Percentiles rank a stretch among this genome's conserved stretches.
Conservation (phyloP, 805 yeast species). For the Saccharomycopsis sp. region DNA sequence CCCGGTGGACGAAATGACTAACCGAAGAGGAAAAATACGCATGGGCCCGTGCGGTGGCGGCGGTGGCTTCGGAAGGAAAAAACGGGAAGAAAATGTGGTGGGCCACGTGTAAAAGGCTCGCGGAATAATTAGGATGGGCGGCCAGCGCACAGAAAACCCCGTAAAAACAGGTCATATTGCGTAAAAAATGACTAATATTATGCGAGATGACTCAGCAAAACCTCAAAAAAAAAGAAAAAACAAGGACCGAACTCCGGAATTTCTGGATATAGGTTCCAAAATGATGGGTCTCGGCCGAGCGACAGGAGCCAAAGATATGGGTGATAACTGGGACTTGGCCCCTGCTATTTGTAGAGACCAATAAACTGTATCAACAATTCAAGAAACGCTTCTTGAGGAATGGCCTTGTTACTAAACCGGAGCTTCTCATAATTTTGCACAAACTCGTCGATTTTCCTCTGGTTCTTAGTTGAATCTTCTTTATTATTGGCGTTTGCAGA, state of each 20-base stretch:
- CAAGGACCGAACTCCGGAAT: not conserved
- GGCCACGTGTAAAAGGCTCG: not conserved
- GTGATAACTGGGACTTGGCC: too few relatives aligned
- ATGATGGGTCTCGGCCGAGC: too few relatives aligned
- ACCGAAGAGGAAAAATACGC: not conserved
- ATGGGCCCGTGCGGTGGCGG: not conserved
- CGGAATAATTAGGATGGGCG: not conserved
- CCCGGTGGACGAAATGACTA: not conserved
- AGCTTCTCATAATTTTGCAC: constrained; percentile 14
- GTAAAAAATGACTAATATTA: not conserved
- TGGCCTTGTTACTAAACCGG: constrained; percentile 16
- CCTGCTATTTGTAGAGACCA: not conserved
- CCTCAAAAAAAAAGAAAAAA: not conserved
- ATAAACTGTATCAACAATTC: constrained; percentile 15
- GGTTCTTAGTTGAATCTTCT: not conserved
- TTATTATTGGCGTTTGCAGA: not conserved
- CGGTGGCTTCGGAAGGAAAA: not conserved
- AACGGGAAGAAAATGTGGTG: not conserved
- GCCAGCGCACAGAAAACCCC: not conserved
- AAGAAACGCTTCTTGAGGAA: constrained; percentile 17
- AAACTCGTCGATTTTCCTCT: constrained; percentile 4
- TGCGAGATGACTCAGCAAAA: not conserved
- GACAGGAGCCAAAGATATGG: too few relatives aligned
- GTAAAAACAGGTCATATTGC: not conserved
- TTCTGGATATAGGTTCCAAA: too few relatives aligned